phyloP scores from a whole-genome alignment of 2,329 filamentous ascomycete genomes.

The Tolypocladium tundrense region DNA sequence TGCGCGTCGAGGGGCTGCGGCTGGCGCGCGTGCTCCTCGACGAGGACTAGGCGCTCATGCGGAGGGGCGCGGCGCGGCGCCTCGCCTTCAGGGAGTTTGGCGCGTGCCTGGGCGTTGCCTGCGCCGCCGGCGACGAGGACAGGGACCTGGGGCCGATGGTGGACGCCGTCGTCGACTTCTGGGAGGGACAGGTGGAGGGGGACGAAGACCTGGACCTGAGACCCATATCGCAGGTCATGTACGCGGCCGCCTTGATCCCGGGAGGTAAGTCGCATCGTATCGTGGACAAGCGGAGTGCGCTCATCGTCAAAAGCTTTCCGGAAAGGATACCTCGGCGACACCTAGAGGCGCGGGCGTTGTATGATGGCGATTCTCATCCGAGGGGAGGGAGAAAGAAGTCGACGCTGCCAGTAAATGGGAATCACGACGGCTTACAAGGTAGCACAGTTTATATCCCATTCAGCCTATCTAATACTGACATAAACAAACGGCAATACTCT shows the following conservation, averaged over 20 bases:
- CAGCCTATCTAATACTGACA: not conserved
- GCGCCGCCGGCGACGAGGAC: slow-evolving; percentile 16
- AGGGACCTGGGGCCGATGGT: slow-evolving; percentile 17
- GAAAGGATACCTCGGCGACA: not conserved
- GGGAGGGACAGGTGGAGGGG: slow-evolving; percentile 21
- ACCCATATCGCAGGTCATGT: slow-evolving; percentile 48
- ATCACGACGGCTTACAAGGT: not conserved
- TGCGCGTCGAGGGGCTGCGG: slow-evolving; percentile 20
- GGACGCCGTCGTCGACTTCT: slow-evolving; percentile 20
- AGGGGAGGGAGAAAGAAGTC: too few species aligned
- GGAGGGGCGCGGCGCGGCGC: slow-evolving; percentile 15
- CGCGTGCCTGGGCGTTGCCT: slow-evolving; percentile 36
- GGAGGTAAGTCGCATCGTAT: slow-evolving; percentile 32
- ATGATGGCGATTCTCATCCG: too few species aligned
- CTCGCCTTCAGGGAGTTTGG: slow-evolving; percentile 47
- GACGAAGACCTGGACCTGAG: slow-evolving; percentile 27
- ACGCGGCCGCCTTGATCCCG: slow-evolving; percentile 42
- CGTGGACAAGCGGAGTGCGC: not conserved
- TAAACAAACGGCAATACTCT: not conserved
- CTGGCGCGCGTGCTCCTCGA: slow-evolving; percentile 14
- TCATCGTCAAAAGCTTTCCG: not conserved
- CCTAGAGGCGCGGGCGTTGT: not conserved
- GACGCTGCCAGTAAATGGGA: too few species aligned
- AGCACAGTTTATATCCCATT: not conserved
- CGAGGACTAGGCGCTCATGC: slow-evolving; percentile 9